A percentile compares a stretch with the other conserved stretches of the same genome.
Evolutionary conservation across 441 rosid genomes (phyloP).

Genomic region (Erysimum pusillum): DNA sequence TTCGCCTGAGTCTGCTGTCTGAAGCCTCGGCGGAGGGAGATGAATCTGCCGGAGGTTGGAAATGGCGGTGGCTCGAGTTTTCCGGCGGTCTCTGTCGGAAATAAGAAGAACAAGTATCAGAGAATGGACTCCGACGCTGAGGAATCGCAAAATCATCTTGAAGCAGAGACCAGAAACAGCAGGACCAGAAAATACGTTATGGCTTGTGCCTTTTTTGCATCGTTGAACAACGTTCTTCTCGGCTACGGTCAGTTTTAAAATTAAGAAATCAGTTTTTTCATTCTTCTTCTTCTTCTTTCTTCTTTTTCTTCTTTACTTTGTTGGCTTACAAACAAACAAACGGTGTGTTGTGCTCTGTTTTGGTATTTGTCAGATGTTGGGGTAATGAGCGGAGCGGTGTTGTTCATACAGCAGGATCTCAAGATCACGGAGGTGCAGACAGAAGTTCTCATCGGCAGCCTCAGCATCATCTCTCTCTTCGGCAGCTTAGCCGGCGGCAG

Average conservation of each 20-base stretch:
- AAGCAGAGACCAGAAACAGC: conserved; percentile 50
- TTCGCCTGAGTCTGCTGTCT: conserved; percentile 32
- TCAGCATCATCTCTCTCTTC: conserved; percentile 80
- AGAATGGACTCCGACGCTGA: conserved; percentile 77
- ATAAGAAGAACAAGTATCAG: conserved; percentile 68
- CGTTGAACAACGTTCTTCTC: conserved; percentile 89
- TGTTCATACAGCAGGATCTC: conserved; percentile 84
- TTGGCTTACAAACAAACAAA: conserved; percentile 6
- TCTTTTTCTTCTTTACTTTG: background rate
- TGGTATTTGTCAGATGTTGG: conserved; percentile 76
- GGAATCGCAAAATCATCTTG: conserved; percentile 41
- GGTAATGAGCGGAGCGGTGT: conserved; percentile 95
- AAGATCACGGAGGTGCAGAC: conserved; percentile 80
- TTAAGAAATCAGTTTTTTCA: background rate
- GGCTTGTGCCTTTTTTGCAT: conserved; percentile 83
- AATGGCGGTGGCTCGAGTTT: conserved; percentile 49
- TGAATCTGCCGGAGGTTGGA: conserved; percentile 67
- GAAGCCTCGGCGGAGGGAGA: conserved; percentile 51
- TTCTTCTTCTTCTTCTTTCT: conserved; percentile 2
- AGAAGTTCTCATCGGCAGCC: conserved; percentile 79
- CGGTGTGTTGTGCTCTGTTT: conserved; percentile 23
- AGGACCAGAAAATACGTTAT: conserved; percentile 71
- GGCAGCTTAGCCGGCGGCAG: conserved; percentile 91
- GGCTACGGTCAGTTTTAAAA: conserved; percentile 70
- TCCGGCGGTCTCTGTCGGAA: conserved; percentile 56